Evolutionary conservation across 2,329 filamentous ascomycete species (phyloP).

Genomic region (Curvularia sp.): DNA sequence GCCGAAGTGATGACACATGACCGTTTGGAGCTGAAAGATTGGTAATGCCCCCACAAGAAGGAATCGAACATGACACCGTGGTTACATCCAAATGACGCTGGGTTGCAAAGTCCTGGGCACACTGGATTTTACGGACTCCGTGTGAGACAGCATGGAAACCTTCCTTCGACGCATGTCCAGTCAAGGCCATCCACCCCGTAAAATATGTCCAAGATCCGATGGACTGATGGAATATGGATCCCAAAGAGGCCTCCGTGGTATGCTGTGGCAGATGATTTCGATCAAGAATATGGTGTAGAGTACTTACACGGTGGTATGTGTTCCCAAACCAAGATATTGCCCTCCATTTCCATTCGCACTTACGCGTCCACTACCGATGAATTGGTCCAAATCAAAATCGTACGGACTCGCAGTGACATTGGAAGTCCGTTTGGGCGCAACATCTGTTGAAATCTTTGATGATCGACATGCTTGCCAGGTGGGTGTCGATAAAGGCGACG

Average conservation of each 20-base stretch:
- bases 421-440: not conserved
- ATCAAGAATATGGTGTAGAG: slow-evolving; percentile 10
- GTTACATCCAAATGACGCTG: not conserved
- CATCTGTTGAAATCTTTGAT: not conserved
- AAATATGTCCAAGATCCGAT: not conserved
- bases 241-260: not conserved
- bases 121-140: not conserved
- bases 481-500: not conserved
- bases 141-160: not conserved
- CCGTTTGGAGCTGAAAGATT: not conserved
- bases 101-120: not conserved
- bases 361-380: not conserved
- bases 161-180: not conserved
- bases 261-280: slow-evolving; percentile 6
- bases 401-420: not conserved
- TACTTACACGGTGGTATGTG: slow-evolving; percentile 16
- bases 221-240: not conserved
- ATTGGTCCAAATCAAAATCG: slow-evolving; percentile 1
- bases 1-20: not conserved
- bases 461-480: not conserved
- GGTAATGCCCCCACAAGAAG: not conserved
- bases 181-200: not conserved
- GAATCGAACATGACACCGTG: not conserved
- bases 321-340: not conserved
- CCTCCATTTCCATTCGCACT: not conserved